Evolutionary conservation across 2,329 filamentous ascomycete species (phyloP), one percentile per base, ranked within the genome.

Genomic region (Thelonectria discophora): DNA sequence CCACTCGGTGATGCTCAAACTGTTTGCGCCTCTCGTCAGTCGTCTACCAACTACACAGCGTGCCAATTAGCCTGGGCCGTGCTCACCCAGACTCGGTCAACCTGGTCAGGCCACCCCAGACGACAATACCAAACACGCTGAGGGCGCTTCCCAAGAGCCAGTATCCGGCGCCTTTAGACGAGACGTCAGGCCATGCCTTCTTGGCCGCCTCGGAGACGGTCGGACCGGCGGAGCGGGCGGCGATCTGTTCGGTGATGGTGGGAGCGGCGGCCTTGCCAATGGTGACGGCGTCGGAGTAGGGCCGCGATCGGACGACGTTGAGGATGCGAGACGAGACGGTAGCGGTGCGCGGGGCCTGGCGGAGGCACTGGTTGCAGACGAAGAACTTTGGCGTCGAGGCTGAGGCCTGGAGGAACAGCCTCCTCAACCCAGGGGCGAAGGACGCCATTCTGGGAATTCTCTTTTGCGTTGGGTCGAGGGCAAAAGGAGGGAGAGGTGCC

Each of bases 1-100:
- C 95, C 95, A 99, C 91, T 99, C 95, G 65, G 95, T 99, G 72
- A 99, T 99, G 76, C 94, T 97, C 68, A 99, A 84, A 47, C 94
- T 97, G 68, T 18, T n/a, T n/a, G n/a, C 40, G 24, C 2, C 37
- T 11, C 30, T 18, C 27, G 61, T 60, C 47, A 60, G 62, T 6
- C 27, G 7, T 2, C 34, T 48, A 37, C 32, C 40, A 39, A 32
- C 6, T 50, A 27, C 20, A 34, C 15, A 12, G 30, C 18, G 42
- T 15, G 13, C 24, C 48, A 48, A 55, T 46, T 43, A 37, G 53
- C 37, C 37, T 40, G 11, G n/a, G 24, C 6, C 27, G 48, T 17
- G 82, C 68, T 15, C 85, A 97, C 93, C 93, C 95, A 68, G 95
- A 99, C 80, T 99, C 95, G 4, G 95, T 99, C 69, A 99, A 83